Conservation (phyloP, 495 filamentous ascomycete species). For the Aspergillus campestris region DNA sequence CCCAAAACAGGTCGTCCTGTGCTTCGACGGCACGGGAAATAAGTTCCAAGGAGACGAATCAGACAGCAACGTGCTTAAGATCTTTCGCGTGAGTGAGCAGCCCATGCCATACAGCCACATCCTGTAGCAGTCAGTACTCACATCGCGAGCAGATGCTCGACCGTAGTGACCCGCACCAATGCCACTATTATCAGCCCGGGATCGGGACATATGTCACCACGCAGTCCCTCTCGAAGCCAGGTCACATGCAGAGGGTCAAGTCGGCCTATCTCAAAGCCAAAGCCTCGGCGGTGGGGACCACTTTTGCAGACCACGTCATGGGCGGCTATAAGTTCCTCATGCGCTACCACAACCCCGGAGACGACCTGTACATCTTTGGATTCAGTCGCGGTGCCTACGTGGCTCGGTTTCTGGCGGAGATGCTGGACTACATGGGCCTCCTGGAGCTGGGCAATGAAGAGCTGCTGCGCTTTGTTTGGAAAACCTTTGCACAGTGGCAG, state of each 20-base stretch:
- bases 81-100: slow-evolving; percentile 51
- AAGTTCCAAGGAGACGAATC: slow-evolving; percentile 73
- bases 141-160: slow-evolving; percentile 39
- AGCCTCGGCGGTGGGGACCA: slow-evolving; percentile 63
- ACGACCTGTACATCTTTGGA: slow-evolving; percentile 71
- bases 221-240: slow-evolving; percentile 57
- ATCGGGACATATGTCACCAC: slow-evolving; percentile 78
- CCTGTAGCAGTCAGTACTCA: too few species aligned
- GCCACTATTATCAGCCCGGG: slow-evolving; percentile 49
- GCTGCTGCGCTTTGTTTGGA: slow-evolving; percentile 73
- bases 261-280: slow-evolving; percentile 77
- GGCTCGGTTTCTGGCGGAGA: slow-evolving; percentile 72
- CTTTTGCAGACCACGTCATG: slow-evolving; percentile 70
- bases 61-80: slow-evolving; percentile 86
- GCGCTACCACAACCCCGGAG: slow-evolving; percentile 67
- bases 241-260: slow-evolving; percentile 52
- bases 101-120: neutral
- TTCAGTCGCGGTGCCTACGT: slow-evolving; percentile 78
- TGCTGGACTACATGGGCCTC: slow-evolving; percentile 73
- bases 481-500: slow-evolving; percentile 82
- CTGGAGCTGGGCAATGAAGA: slow-evolving; percentile 73
- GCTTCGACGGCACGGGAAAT: slow-evolving; percentile 87
- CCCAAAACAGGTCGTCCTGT: slow-evolving; percentile 60
- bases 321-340: slow-evolving; percentile 82
- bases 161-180: slow-evolving; percentile 41